Evolutionary conservation across 306 rosid genomes (phyloP), one percentile per base, ranked within the genome.

Genomic region (Cucurbita argyrosperma): DNA sequence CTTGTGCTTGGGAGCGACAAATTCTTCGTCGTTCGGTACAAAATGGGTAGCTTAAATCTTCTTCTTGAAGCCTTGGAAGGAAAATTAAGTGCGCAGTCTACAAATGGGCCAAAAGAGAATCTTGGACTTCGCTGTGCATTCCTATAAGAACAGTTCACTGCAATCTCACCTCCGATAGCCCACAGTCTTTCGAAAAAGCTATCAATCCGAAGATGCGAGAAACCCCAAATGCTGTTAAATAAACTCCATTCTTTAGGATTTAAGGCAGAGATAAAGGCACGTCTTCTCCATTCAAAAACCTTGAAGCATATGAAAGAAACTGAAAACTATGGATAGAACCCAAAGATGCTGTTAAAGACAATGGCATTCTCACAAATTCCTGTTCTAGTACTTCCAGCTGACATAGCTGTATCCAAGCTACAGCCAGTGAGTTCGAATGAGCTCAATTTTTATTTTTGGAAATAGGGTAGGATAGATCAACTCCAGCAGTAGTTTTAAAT

Each of bases 11-110:
- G 97, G 60, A n/a, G 74, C 58, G 66, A 84, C 46, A 89, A 80
- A 78, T 69, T 57, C 74, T 71, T 88, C 76, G 82, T 87, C 49
- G 82, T 76, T 79, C 91, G 90, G n/a, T 83, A 91, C 37, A 77
- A 84, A 61, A 88, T 89, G 78, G 71, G 76, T 38, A 88, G 85
- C 55, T 83, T 94, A 79, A 77, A 89, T 78, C 74, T 82, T 78
- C 96, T 94, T 71, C 66, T 79, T 66, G 90, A 88, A 77, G 99
- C 99, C 67, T 77, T 91, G 87, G 89, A 87, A 76, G 97, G 96
- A 70, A 88, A 85, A 79, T 64, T 85, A 74, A 83, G 80, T 55
- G 83, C n/a, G n/a, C 91, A 62, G 82, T 89, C 71, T 79, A 61
- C 82, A 94, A 74, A 79, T 89, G 90, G 94, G 95, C 92, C 46